Conservation (phyloP, 108 stramenopile genomes). For the Stephanodiscus triporus region DNA sequence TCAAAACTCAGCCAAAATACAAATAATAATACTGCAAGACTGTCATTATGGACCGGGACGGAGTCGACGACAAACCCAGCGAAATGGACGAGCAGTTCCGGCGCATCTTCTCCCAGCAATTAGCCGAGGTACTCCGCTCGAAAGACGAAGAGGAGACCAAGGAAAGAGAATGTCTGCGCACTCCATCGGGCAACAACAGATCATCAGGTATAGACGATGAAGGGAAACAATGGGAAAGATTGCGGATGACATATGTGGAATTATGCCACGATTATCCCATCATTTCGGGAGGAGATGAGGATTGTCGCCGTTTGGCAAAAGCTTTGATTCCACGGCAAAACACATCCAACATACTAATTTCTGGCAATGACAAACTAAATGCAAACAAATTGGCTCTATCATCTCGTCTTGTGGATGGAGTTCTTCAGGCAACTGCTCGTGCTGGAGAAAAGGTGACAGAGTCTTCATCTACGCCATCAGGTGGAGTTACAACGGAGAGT, state of each 20-base stretch:
- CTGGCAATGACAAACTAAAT: background rate
- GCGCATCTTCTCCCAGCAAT: constrained; percentile 42
- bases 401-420: constrained; percentile 46
- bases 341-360: background rate
- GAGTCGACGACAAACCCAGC: background rate
- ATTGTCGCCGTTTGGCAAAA: constrained; percentile 37
- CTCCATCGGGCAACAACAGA: constrained; percentile 2
- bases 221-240: constrained; percentile 16
- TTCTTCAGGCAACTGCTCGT: constrained; percentile 47
- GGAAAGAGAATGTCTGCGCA: constrained; percentile 28
- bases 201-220: constrained; percentile 3
- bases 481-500: background rate
- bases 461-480: constrained; percentile 6
- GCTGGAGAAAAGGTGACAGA: constrained; percentile 15
- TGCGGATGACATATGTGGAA: constrained; percentile 29
- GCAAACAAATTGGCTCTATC: constrained; percentile 26
- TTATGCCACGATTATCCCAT: constrained; percentile 53
- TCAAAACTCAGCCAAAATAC: too few relatives aligned
- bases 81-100: constrained; percentile 40
- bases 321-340: constrained; percentile 26
- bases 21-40: too few relatives aligned
- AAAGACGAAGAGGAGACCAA: constrained; percentile 49
- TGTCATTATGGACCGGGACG: constrained; percentile 2
- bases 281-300: constrained; percentile 40
- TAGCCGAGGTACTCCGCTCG: constrained; percentile 49